Evolutionary conservation across 140 eudicot species (phyloP), one percentile per base, ranked within the genome.

Genomic region (Cichorium intybus): DNA sequence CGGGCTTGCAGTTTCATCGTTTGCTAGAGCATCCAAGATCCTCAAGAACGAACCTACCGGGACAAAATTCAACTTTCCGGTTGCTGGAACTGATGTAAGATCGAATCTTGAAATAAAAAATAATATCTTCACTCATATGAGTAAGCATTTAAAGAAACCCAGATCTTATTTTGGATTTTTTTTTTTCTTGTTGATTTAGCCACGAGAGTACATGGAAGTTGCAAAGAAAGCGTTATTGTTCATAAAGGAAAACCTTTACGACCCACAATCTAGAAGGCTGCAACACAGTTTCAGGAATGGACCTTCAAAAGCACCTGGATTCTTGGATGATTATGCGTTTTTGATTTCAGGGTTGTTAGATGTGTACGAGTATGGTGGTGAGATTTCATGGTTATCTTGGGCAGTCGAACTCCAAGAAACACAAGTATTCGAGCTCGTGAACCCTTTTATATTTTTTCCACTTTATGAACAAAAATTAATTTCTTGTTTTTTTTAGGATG

Each of bases 291-390:
- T 85, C 56, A 69, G 97, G 37, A 82, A 87, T 9, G 96, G 96
- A 23, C 96, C 97, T 23, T 82, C 97, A n/a, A 87, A 91, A 74
- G 97, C 97, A 6, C 96, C 97, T 2, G 97, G 97, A n/a, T 91
- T 91, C 76, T 74, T 91, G 62, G 96, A 91, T 73, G 97, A 91
- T 77, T 87, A 87, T 50, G 96, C 97, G 1, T 91, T 91, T 57
- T 77, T 91, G 52, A 87, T 91, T 33, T 81, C 95, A 7, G 91
- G 91, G 56, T 77, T 91, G 34, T 73, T 91, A 55, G 97, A 91
- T 69, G 72, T 91, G 56, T 91, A 82, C 23, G 97, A 91, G 63
- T 83, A 56, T 28, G 97, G 97, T n/a, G 90, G 96, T 59, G 83
- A 84, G 51, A 64, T 75, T 24, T 65, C 75, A 10, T 91, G 96